These are phyloP conservation scores for Jasminum sambac DNA, from an alignment of 257 asterid genomes.

Conservation along the genomic window DNA sequence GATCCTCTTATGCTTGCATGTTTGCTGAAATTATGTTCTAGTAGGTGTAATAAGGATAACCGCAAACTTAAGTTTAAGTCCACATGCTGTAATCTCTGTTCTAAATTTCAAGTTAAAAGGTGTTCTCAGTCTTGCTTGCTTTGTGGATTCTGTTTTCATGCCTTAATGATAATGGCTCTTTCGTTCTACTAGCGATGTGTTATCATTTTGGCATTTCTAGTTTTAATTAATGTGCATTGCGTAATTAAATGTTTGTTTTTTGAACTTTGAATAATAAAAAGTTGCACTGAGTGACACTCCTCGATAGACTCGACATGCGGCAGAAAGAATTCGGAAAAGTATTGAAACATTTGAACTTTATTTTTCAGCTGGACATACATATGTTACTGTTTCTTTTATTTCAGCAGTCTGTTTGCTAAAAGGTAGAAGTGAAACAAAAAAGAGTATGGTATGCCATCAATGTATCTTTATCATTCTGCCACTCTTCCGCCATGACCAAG, in stretches of 20 bases:
- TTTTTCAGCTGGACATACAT: not conserved
- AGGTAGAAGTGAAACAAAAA: not conserved
- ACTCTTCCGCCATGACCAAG: conserved; percentile 78
- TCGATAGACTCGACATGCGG: not conserved
- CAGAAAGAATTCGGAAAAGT: not conserved
- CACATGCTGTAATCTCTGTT: conserved; percentile 17
- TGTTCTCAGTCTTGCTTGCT: not conserved
- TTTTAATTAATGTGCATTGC: not conserved
- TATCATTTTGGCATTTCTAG: not conserved
- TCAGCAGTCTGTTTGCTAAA: not conserved
- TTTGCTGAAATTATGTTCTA: conserved; percentile 22
- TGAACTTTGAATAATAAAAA: not conserved
- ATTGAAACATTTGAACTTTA: not conserved
- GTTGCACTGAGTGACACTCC: not conserved
- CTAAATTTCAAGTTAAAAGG: conserved; percentile 3
- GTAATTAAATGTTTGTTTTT: not conserved
- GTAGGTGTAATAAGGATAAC: conserved; percentile 24
- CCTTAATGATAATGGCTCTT: not conserved
- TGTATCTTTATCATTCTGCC: conserved; percentile 28
- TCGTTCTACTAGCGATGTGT: not conserved
- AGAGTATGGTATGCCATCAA: conserved; percentile 14
- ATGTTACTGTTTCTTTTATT: not conserved
- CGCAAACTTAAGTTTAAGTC: conserved; percentile 22
- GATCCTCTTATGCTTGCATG: conserved; percentile 27
- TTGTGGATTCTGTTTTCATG: not conserved